Evolutionary conservation across 208 protist genomes (phyloP), one percentile per base, ranked within the genome.

Genomic region (Naegleria gruberi): DNA sequence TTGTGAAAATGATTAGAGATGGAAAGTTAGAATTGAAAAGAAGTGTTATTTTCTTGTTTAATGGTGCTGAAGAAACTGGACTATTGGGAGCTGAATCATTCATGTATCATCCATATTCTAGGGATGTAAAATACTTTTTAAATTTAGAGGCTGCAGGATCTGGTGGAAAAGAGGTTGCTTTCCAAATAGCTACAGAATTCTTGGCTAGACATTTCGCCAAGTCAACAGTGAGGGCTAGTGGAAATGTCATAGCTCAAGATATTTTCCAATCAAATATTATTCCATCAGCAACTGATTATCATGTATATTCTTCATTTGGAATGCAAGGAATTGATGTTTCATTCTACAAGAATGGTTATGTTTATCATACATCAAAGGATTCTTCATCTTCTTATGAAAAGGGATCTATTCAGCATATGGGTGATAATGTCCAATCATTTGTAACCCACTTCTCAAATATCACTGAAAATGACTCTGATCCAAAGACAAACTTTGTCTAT

Each of bases 131-230:
- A 88, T 41, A 30, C n/a, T 88, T 88, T n/a, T 34, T 88, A 30
- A 88, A 88, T 42, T 65, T 88, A 23, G 84, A 88, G 42, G 84
- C 84, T 43, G 84, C 84, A 19, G 84, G 84, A 65, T 37, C 34
- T n/a, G 84, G 45, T 6, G 44, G 45, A 17, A 65, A 42, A 43
- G n/a, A 34, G 12, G 19, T 65, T 65, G 19, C 46, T 0, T 88
- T 88, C 42, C 84, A 88, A 88, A 65, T 8, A 8, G 41, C 3
- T 26, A 65, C 57, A 73, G 7, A 23, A 65, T 88, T 43, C 30
- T 15, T 88, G 4, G 12, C n/a, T 10, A 41, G 40, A 23, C 34
- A 88, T 43, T 88, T 43, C 26, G 8, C 84, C 23, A 65, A 65
- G 15, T 34, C 26, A 43, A 17, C 43, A 8, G 19, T 43, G 40